Evolutionary conservation across 441 rosid genomes (phyloP), one percentile per base, ranked within the genome.

Genomic region (Isatis lusitanica): DNA sequence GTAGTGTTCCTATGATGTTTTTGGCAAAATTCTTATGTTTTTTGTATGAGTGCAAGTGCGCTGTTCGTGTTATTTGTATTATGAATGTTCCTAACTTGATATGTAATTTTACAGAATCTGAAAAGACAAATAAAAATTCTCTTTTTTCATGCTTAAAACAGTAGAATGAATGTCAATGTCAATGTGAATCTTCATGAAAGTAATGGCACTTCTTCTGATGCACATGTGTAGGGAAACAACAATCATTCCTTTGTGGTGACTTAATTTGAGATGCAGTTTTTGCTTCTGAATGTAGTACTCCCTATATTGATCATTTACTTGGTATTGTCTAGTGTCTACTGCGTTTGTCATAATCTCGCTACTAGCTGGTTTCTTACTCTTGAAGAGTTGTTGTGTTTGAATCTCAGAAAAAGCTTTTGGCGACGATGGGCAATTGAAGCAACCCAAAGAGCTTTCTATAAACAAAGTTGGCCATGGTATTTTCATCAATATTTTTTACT

Each of bases 401-500:
- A 57, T 80, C 74, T 77, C 85, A 93, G 97, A 91, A 69, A 88
- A 91, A 81, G 98, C 97, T 78, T 87, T 95, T 74, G 92, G 82
- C 7, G 88, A 86, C 64, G 84, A 91, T 82, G 95, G 96, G 56
- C 82, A 83, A 73, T 66, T 94, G 43, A 86, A 77, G 84, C 97
- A 90, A 85, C 78, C 92, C 0, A 93, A 95, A 83, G 83, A 90
- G 68, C 85, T 90, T 40, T 95, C 97, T 16, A 92, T 95, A 13
- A 93, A 95, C 82, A 95, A 95, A 91, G 97, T 88, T 72, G 99
- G 97, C 9, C 96, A 95, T 47, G 92, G 98, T 91, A 90, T 56
- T 74, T 66, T 5, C 10, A 0, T 46, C 5, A 53, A 30, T 16
- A 21, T 36, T 0, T 46, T 35, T 76, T 36, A 31, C 43, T 33